A percentile compares a stretch with the other conserved stretches of the same genome.
Conservation (phyloP, 495 filamentous ascomycete species). For the Aspergillus bridgeri region DNA sequence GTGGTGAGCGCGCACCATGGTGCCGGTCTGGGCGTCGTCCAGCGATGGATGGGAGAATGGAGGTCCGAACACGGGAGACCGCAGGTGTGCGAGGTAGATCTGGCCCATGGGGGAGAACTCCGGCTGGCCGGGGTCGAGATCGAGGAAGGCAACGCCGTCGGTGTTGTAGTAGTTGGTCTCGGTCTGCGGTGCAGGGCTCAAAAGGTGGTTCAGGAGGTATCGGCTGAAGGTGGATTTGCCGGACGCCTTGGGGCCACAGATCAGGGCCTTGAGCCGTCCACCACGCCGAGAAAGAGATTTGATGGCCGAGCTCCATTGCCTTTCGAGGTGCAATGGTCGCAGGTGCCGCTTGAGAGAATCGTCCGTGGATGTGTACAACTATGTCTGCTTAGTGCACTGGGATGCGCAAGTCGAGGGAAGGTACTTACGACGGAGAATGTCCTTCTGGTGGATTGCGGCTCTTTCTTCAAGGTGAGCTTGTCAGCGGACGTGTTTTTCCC, state of each 20-base stretch:
- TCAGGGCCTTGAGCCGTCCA: slow-evolving; percentile 46
- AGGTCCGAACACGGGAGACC: slow-evolving; percentile 64
- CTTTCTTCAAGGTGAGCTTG: slow-evolving; percentile 33
- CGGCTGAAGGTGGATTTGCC: slow-evolving; percentile 86
- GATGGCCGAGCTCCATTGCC: slow-evolving; percentile 57
- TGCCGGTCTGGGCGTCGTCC: slow-evolving; percentile 26
- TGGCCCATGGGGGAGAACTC: slow-evolving; percentile 77
- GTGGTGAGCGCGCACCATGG: slow-evolving; percentile 62
- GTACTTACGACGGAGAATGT: slow-evolving; percentile 44
- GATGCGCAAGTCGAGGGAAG: neutral
- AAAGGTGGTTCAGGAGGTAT: slow-evolving; percentile 69
- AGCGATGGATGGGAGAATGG: slow-evolving; percentile 67
- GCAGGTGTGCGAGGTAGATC: slow-evolving; percentile 65
- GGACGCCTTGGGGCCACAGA: slow-evolving; percentile 78
- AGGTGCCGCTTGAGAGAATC: slow-evolving; percentile 49
- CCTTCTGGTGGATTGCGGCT: slow-evolving; percentile 22
- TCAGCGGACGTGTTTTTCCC: slow-evolving; percentile 41
- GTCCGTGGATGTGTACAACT: slow-evolving; percentile 48
- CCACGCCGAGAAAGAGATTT: slow-evolving; percentile 37
- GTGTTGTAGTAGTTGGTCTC: slow-evolving; percentile 33
- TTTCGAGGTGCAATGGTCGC: slow-evolving; percentile 59
- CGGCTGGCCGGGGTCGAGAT: slow-evolving; percentile 81
- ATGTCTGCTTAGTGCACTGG: slow-evolving; percentile 9
- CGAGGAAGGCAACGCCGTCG: slow-evolving; percentile 61
- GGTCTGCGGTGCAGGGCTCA: slow-evolving; percentile 47